These are phyloP conservation scores for Termitomyces heimii DNA, from an alignment of 768 basidiomycete genomes.

Conservation along the genomic window DNA sequence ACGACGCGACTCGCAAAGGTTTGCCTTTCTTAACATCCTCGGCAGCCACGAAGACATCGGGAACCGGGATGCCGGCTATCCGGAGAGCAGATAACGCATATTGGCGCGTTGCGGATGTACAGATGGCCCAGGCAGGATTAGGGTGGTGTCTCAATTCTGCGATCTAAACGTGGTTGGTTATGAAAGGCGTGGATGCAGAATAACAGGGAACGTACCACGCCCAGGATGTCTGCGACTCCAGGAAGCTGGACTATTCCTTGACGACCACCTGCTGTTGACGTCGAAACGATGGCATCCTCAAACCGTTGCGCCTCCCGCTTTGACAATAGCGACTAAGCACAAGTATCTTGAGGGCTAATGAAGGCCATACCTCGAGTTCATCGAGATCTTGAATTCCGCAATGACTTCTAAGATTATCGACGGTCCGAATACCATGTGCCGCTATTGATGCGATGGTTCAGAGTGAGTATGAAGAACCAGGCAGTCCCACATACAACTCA, in stretches of 20 bases:
- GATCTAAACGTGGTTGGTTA: constrained; percentile 29
- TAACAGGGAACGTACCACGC: constrained; percentile 34
- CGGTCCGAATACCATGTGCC: constrained; percentile 79
- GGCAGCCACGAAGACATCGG: constrained; percentile 74
- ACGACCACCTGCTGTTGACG: constrained; percentile 46
- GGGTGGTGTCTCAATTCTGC: constrained; percentile 31
- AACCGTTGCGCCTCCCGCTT: constrained; percentile 74
- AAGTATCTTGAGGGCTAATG: not conserved
- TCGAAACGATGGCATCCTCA: constrained; percentile 70
- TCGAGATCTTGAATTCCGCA: constrained; percentile 64
- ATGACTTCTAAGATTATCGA: constrained; percentile 71
- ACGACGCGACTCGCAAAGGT: constrained; percentile 45
- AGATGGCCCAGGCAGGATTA: constrained; percentile 78
- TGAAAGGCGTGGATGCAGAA: not conserved
- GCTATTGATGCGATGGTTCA: constrained; percentile 29
- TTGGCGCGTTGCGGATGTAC: constrained; percentile 73
- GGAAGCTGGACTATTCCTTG: constrained; percentile 67
- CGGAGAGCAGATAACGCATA: constrained; percentile 73
- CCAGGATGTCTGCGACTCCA: constrained; percentile 57
- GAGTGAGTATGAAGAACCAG: not conserved
- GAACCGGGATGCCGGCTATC: constrained; percentile 59
- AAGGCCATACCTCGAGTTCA: constrained; percentile 55
- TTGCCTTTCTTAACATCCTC: constrained; percentile 82
- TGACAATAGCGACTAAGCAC: not conserved
- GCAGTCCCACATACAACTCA: constrained; percentile 46